These are phyloP conservation scores for Saccharomycopsis capsularis DNA, from an alignment of 805 yeast species.

Conservation along the genomic window DNA sequence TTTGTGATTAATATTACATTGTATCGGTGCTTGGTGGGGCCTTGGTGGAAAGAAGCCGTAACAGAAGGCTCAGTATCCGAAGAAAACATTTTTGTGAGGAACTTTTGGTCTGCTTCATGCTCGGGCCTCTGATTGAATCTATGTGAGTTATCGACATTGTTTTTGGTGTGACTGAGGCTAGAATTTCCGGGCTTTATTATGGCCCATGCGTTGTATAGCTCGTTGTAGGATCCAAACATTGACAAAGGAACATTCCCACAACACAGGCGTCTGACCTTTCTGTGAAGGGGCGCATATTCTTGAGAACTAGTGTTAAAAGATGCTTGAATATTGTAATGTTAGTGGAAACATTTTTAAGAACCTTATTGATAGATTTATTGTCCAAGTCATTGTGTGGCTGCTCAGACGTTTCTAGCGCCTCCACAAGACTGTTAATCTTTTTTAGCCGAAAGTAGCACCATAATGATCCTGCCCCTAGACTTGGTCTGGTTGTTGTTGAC, in stretches of 20 bases:
- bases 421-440: constrained; percentile 38
- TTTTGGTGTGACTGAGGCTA: too few species aligned
- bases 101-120: too few species aligned
- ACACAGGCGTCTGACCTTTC: constrained; percentile 39
- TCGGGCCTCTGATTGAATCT: too few species aligned
- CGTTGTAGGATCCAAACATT: constrained; percentile 39
- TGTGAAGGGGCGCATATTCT: constrained; percentile 33
- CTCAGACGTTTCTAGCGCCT: constrained; percentile 31
- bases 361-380: not conserved
- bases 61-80: too few species aligned
- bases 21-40: too few species aligned
- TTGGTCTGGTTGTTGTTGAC: constrained; percentile 12
- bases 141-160: too few species aligned
- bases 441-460: constrained; percentile 29
- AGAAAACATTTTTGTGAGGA: too few species aligned
- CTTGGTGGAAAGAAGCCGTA: too few species aligned
- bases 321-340: constrained; percentile 31
- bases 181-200: too few species aligned
- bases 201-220: constrained; percentile 37
- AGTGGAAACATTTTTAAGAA: not conserved
- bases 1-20: too few species aligned
- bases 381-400: not conserved
- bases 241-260: constrained; percentile 38
- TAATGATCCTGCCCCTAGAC: not conserved
- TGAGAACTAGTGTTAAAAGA: constrained; percentile 34